Percentiles rank a stretch among this genome's conserved stretches.
phyloP scores from a whole-genome alignment of 768 basidiomycete genomes.

The Kwoniella sp. region DNA sequence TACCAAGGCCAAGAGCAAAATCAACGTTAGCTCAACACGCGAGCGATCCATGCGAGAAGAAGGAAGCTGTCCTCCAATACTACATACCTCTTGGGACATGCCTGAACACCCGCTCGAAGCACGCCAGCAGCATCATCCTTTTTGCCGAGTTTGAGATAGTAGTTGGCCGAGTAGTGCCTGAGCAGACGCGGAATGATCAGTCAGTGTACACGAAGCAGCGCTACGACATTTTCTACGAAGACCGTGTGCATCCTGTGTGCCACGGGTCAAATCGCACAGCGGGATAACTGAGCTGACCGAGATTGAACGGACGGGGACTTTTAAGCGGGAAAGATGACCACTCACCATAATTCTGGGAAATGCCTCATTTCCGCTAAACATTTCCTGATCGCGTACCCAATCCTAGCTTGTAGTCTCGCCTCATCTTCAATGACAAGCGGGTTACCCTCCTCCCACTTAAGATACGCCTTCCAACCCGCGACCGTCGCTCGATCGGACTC shows the following conservation, averaged over 20 bases:
- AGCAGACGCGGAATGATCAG: background rate
- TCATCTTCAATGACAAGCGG: conserved; percentile 89
- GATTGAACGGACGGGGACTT: too few species aligned
- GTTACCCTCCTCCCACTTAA: conserved; percentile 94
- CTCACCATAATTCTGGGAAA: conserved; percentile 90
- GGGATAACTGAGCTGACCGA: background rate
- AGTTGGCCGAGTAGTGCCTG: conserved; percentile 90
- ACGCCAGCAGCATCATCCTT: conserved; percentile 79
- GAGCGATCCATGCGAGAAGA: too few species aligned
- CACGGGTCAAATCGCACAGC: background rate
- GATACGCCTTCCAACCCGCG: conserved; percentile 85
- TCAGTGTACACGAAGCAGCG: background rate
- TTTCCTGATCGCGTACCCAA: conserved; percentile 83
- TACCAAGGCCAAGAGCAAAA: background rate
- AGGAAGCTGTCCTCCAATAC: too few species aligned
- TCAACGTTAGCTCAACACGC: background rate
- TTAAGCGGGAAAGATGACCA: conserved; percentile 7
- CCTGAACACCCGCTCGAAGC: conserved; percentile 80
- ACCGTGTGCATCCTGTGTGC: too few species aligned
- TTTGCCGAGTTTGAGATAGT: conserved; percentile 74
- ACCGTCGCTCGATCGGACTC: conserved; percentile 72
- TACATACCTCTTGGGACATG: conserved; percentile 75
- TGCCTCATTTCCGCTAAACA: conserved; percentile 90
- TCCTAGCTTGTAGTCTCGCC: conserved; percentile 66
- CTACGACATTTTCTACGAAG: too few species aligned